Percentiles rank a stretch among this genome's conserved stretches.
phyloP scores from a whole-genome alignment of 2,329 filamentous ascomycete genomes.

The Albophoma yamanashiensis region DNA sequence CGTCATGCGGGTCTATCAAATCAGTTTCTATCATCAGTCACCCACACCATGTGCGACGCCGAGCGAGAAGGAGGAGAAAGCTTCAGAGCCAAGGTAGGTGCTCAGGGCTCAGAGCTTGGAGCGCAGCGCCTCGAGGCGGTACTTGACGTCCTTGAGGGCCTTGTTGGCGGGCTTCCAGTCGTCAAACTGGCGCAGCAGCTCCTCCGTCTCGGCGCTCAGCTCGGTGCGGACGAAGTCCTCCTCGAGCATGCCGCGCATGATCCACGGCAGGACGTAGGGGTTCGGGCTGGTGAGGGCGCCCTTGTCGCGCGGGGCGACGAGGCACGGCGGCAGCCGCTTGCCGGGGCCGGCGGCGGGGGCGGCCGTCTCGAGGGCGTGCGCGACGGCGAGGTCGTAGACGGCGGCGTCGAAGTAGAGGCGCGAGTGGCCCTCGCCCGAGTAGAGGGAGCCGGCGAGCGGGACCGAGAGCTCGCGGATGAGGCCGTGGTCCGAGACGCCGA shows the following conservation, averaged over 20 bases:
- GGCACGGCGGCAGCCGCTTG: background rate
- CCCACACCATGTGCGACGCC: too few species aligned
- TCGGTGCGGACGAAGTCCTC: conserved; percentile 84
- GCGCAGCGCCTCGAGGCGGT: conserved; percentile 79
- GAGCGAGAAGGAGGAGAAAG: too few species aligned
- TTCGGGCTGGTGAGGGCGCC: conserved; percentile 46
- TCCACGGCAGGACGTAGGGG: conserved; percentile 88
- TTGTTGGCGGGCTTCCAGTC: conserved; percentile 88
- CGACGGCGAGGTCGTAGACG: conserved; percentile 71
- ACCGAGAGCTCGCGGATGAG: conserved; percentile 82
- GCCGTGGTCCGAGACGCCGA: conserved; percentile 87
- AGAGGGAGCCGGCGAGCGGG: conserved; percentile 82
- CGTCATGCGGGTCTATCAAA: background rate
- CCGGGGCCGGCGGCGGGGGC: conserved; percentile 9
- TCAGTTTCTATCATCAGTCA: background rate
- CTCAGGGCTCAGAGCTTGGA: conserved; percentile 54
- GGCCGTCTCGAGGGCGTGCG: conserved; percentile 65
- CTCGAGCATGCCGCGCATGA: conserved; percentile 85
- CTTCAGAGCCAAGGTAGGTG: too few species aligned
- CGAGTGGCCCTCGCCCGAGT: conserved; percentile 87
- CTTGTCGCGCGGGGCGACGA: background rate
- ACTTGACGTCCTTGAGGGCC: conserved; percentile 90
- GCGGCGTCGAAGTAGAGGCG: conserved; percentile 81
- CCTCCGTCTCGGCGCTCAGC: conserved; percentile 62
- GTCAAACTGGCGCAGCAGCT: conserved; percentile 80